Evolutionary conservation across 192 early-diverging fungal species (phyloP), one percentile per base, ranked within the genome.

Genomic region (Coemansia sp.): DNA sequence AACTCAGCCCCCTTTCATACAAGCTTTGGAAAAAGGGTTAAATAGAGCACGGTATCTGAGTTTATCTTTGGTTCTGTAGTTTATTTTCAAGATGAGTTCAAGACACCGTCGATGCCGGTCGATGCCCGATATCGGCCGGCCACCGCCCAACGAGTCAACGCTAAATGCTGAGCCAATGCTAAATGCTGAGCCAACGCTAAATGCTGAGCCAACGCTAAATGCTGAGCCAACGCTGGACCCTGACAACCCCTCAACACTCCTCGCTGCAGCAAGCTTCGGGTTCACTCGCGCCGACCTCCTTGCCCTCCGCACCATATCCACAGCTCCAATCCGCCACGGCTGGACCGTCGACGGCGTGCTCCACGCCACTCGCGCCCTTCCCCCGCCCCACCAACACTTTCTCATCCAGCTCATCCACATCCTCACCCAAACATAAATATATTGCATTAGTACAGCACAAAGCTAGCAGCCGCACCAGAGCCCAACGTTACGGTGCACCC

Each of bases 401-500:
- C 10, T 57, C 27, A 37, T 25, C 23, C 51, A 53, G 1, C 51
- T 25, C 51, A 5, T 53, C 10, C 23, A 24, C 22, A 14, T 17
- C 1, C 12, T 48, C 10, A 48, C 11, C 43, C 3, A 14, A 21
- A 21, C 27, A 48, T 50, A 5, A 57, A 12, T 57, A 52, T 11
- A 52, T 52, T 12, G 10, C 39, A 41, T 2, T 62, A 79, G 29
- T 73, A 80, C 15, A 80, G 12, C 10, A 81, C 65, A 63, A 71
- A 81, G 29, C 62, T 64, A 0, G 78, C 78, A 29, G 48, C 39
- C 0, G 69, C 78, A 5, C 55, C 63, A 21, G 37, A 48, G 2
- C 56, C 32, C 58, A 81, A 35, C 3, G 73, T 70, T 0, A 81
- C 78, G 2, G 78, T 81, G 49, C 78, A 81, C 2, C 78, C 78